phyloP scores from a whole-genome alignment of 768 basidiomycete genomes.

The Kondoa subrosea region DNA sequence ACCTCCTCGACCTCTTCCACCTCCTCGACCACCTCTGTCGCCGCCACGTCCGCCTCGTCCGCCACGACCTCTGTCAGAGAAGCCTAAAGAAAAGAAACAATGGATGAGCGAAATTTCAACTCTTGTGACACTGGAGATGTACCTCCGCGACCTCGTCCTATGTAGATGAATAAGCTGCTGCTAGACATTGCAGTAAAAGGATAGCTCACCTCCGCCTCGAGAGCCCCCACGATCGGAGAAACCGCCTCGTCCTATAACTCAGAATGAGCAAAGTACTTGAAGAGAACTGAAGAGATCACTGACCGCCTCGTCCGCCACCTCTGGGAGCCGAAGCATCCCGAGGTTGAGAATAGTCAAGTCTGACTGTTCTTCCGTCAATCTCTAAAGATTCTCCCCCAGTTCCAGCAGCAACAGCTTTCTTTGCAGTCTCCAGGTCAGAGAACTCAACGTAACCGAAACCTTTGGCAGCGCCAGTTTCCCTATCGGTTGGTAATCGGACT shows the following conservation, averaged over 20 bases:
- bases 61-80: constrained; percentile 31
- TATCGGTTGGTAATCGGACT: constrained; percentile 80
- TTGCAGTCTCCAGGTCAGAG: constrained; percentile 57
- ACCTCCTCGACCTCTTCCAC: constrained; percentile 27
- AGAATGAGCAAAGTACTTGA: constrained; percentile 23
- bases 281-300: not conserved
- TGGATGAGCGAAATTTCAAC: constrained; percentile 1
- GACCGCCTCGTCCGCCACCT: constrained; percentile 33
- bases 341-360: constrained; percentile 75
- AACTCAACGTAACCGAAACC: constrained; percentile 97
- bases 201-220: constrained; percentile 12
- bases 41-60: constrained; percentile 33
- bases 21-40: constrained; percentile 31
- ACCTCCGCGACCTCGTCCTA: not conserved
- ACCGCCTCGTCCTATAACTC: constrained; percentile 32
- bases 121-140: constrained; percentile 25
- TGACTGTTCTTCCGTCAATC: constrained; percentile 59
- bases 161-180: too few relatives aligned
- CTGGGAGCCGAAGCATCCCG: constrained; percentile 46
- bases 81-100: not conserved
- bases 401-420: constrained; percentile 47
- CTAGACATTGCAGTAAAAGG: not conserved
- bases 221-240: constrained; percentile 33
- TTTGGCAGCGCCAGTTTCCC: constrained; percentile 75
- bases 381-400: constrained; percentile 47